Evolutionary conservation across 2,329 filamentous ascomycete species (phyloP), one percentile per base, ranked within the genome.

Genomic region (Trichothecium roseum): DNA sequence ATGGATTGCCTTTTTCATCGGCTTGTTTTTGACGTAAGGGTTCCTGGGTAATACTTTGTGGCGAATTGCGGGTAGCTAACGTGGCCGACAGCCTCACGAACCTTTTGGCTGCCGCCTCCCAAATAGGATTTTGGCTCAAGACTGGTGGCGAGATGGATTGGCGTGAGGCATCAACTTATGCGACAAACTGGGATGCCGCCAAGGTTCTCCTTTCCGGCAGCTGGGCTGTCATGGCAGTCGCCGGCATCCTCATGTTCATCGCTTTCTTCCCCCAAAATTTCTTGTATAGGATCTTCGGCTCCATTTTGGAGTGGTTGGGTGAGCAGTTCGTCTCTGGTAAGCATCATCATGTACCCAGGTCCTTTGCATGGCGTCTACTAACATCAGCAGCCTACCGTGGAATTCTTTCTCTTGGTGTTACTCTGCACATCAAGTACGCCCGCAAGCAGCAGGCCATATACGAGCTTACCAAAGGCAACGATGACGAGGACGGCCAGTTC

Each of bases 101-200:
- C 1, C 34, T 53, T 13, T 41, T 42, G 30, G 54, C 50, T 15
- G 51, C 52, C 15, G 41, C 53, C 3, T 53, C 52, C 5, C 52
- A 56, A 33, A 40, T 55, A 9, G 52, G 52, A 18, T 56, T 56
- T 32, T 56, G 42, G 34, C 40, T 44, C 32, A 46, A 54, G 33
- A 54, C 53, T 0, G 53, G 53, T 12, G 53, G 51, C 18, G 51
- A 55, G 36, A 40, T 56, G 8, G 47, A 55, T 33, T 56, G 53
- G 53, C 44, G 43, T 20, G 54, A 56, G 37, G 54, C 49, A 10
- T 40, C 42, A 28, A 35, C 48, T 9, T 54, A 54, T 30, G 49
- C 54, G 15, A 42, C 43, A 20, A 49, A 47, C 39, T 47, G 49
- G 34, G 54, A 56, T 30, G 49, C 46, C 14, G 42, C 53, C 18